Base-by-base conservation (phyloP, 2,329 filamentous ascomycete species). In the Fusarium veterinarium region DNA sequence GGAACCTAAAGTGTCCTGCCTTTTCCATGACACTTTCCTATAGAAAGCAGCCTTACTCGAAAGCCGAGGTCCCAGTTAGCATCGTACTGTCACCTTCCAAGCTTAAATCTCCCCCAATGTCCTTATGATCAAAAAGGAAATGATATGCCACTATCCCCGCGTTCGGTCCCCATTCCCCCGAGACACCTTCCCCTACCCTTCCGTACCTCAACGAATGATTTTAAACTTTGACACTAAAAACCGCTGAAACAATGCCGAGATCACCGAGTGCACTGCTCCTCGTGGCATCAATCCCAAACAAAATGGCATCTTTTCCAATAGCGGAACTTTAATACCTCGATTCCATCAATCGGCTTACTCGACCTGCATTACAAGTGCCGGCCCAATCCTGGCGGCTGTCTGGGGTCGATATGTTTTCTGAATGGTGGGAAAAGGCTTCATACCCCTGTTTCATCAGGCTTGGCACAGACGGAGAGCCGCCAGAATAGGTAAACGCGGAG, bases 351-450 rank as follows among this genome's bases (percentile, higher is more conserved):
- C 68, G 58, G 37, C 59, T 59, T 12, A 7, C 28, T 31, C 13
- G 25, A 25, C 20, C 30, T 20, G 28, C 23, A 42, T 13, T 14
- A n/a, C 44, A 45, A 56, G 30, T 57, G 41, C 60, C 67, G 69
- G 65, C 30, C 45, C 46, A 30, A 37, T 53, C 60, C 60, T 31
- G 45, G 45, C 6, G 10, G 6, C 5, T 0, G 30, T 31, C 28
- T 28, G 4, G 23, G 51, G 42, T 16, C 35, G 16, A 4, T 8
- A 5, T 40, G 23, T 13, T 16, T 23, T 35, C 2, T 67, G 16
- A 72, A 20, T 72, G 70, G 70, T 61, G 70, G 69, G 67, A 74
- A 75, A 74, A 55, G 19, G 10, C 30, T n/a, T 7, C 6, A 13
- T 10, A 67, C 38, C 60, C 64, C 28, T 55, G 69, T 65, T 56